phyloP scores from a whole-genome alignment of 345 rosid species.

The Tarenaya hassleriana region DNA sequence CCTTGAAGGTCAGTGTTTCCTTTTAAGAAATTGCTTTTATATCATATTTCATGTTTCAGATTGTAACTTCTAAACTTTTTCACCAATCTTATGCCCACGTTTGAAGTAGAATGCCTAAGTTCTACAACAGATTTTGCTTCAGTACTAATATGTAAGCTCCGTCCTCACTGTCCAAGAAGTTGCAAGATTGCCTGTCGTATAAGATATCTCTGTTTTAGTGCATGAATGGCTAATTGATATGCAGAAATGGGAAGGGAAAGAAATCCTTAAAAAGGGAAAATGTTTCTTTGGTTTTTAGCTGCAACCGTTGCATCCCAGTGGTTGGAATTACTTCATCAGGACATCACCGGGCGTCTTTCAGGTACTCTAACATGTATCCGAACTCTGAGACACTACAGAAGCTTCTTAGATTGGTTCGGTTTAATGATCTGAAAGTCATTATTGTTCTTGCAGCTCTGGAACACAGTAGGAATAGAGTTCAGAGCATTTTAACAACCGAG shows the following conservation, averaged over 20 bases:
- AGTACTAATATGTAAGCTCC: not conserved
- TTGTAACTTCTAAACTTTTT: not conserved
- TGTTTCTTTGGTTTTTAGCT: constrained; percentile 48
- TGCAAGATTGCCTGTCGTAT: constrained; percentile 6
- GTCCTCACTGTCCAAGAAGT: not conserved
- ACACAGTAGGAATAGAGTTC: constrained; percentile 82
- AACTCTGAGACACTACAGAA: not conserved
- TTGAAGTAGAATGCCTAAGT: constrained; percentile 7
- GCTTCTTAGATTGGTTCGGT: constrained; percentile 9
- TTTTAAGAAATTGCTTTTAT: not conserved
- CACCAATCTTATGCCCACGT: not conserved
- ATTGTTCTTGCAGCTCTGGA: constrained; percentile 55
- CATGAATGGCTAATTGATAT: constrained; percentile 20
- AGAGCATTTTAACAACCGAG: constrained; percentile 58
- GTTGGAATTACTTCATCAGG: constrained; percentile 91
- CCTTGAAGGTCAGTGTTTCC: constrained; percentile 49
- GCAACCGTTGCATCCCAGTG: constrained; percentile 90
- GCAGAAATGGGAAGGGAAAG: constrained; percentile 23
- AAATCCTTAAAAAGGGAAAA: constrained; percentile 25
- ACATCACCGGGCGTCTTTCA: constrained; percentile 79
- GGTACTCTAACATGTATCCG: constrained; percentile 41
- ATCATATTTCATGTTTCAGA: constrained; percentile 6
- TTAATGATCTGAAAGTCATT: constrained; percentile 18
- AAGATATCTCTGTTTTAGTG: constrained; percentile 9
- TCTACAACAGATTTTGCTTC: not conserved